Conservation (phyloP, 805 yeast genomes). For the Blastobotrys chiropterorum region DNA sequence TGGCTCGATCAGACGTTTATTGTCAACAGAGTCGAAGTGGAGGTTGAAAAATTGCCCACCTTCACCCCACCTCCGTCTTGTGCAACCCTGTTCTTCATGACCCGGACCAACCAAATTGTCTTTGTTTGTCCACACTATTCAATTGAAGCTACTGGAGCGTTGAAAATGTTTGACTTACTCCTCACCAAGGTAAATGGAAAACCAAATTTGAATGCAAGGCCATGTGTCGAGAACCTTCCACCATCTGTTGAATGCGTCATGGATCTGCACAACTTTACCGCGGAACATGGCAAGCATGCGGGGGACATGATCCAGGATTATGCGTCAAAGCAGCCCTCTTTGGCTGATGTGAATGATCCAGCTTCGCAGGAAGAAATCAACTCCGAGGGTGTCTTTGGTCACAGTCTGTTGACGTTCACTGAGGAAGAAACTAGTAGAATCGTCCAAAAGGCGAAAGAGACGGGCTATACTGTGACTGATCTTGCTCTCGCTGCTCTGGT, state of each 20-base stretch:
- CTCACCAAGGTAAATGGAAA: not conserved
- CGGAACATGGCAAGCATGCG: not conserved
- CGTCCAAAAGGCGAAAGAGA: slow-evolving; percentile 1
- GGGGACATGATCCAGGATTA: not conserved
- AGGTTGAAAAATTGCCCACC: not conserved
- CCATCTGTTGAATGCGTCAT: not conserved
- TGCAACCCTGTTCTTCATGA: not conserved
- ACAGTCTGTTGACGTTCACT: not conserved
- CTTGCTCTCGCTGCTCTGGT: slow-evolving; percentile 4
- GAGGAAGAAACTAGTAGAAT: slow-evolving; percentile 3
- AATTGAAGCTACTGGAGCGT: slow-evolving; percentile 7
- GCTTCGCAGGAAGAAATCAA: not conserved
- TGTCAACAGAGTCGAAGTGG: not conserved
- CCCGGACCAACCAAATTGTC: slow-evolving; percentile 2
- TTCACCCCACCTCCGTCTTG: not conserved
- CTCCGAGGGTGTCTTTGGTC: not conserved
- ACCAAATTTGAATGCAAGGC: not conserved
- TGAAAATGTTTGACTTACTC: not conserved
- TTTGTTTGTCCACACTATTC: slow-evolving; percentile 3
- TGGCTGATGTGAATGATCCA: not conserved
- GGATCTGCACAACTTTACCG: not conserved
- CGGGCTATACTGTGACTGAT: slow-evolving; percentile 1
- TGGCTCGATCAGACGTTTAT: not conserved
- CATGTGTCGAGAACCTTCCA: not conserved
- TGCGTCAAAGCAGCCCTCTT: not conserved